Evolutionary conservation across 1,139 yeast genomes (phyloP), one percentile per base, ranked within the genome.

Genomic region (Insectozyma bohioensis): DNA sequence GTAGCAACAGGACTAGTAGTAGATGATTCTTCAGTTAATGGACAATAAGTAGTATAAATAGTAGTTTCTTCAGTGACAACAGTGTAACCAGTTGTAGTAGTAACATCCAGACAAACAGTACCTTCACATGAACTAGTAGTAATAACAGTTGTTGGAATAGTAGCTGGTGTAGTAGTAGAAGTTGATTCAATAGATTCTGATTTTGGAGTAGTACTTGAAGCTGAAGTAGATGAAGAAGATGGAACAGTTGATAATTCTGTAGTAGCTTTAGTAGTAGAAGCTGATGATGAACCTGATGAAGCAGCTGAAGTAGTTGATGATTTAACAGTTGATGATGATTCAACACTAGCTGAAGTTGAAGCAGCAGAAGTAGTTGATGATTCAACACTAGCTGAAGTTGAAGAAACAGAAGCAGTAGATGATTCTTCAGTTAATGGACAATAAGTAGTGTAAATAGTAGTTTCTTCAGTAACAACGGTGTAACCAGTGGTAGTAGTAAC

Each of bases 21-120:
- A 13, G 15, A 14, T 12, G 13, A 4, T 2, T 6, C 9, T 18
- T 26, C 33, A 19, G 39, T 46, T 28, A 46, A 49, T 34, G 68
- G 71, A 41, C 75, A 67, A 52, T 63, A 55, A 31, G 77, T 70
- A 41, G 75, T 67, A 61, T 63, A 66, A 30, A 52, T 44, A 22
- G 75, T 29, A 8, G 14, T 23, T n/a, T 11, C 33, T 13, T 27
- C 30, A 31, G 62, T 56, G 43, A 68, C 44, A 36, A 41, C 38
- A 26, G 43, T 43, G 33, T 52, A 44, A 34, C 54, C 50, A 25
- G 49, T 27, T 36, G 56, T 49, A 31, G 63, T 52, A 24, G 55
- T 56, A 13, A 18, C 61, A 46, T 12, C 24, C n/a, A n/a, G n/a
- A n/a, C n/a, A n/a, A n/a, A n/a, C n/a, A n/a, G n/a, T n/a, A n/a